These are phyloP conservation scores for Mariannaea sp. DNA, from an alignment of 2,329 filamentous ascomycete species.

Conservation along the genomic window DNA sequence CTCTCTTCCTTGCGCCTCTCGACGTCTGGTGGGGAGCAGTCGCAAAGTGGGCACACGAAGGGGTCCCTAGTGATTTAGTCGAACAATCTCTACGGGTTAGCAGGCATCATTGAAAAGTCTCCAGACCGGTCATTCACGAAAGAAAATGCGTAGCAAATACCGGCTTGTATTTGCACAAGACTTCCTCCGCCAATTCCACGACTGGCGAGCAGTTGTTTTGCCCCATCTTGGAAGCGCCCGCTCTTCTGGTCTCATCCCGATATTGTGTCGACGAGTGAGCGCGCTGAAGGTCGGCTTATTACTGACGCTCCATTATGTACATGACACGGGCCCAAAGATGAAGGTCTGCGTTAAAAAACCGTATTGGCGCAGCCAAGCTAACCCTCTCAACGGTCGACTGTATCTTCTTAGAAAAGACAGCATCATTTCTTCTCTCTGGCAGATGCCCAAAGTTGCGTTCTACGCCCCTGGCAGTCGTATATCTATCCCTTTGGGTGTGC, in stretches of 20 bases:
- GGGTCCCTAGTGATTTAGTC: background rate
- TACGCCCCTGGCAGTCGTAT: slow-evolving; percentile 57
- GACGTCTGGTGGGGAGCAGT: too few species aligned
- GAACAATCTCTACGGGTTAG: slow-evolving; percentile 30
- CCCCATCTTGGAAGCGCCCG: slow-evolving; percentile 48
- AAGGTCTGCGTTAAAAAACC: slow-evolving; percentile 43
- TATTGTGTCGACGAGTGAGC: slow-evolving; percentile 52
- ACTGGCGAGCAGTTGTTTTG: slow-evolving; percentile 46
- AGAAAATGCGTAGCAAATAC: slow-evolving; percentile 39
- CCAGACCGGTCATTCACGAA: slow-evolving; percentile 45
- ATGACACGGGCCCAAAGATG: slow-evolving; percentile 47
- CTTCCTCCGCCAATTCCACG: slow-evolving; percentile 44
- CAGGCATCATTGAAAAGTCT: slow-evolving; percentile 45
- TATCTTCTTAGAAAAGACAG: slow-evolving; percentile 14
- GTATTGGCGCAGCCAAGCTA: slow-evolving; percentile 45
- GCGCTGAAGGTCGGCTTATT: slow-evolving; percentile 58
- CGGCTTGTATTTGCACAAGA: slow-evolving; percentile 45
- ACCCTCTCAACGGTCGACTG: slow-evolving; percentile 12
- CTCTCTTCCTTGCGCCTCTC: too few species aligned
- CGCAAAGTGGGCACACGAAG: slow-evolving; percentile 38
- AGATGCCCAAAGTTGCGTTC: slow-evolving; percentile 58
- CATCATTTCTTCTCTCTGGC: slow-evolving; percentile 56
- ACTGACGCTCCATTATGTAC: slow-evolving; percentile 59
- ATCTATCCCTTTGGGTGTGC: slow-evolving; percentile 44
- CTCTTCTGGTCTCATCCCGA: slow-evolving; percentile 50